Evolutionary conservation across 768 basidiomycete genomes (phyloP), one percentile per base, ranked within the genome.

Genomic region (Pulveroboletus ravenelii): DNA sequence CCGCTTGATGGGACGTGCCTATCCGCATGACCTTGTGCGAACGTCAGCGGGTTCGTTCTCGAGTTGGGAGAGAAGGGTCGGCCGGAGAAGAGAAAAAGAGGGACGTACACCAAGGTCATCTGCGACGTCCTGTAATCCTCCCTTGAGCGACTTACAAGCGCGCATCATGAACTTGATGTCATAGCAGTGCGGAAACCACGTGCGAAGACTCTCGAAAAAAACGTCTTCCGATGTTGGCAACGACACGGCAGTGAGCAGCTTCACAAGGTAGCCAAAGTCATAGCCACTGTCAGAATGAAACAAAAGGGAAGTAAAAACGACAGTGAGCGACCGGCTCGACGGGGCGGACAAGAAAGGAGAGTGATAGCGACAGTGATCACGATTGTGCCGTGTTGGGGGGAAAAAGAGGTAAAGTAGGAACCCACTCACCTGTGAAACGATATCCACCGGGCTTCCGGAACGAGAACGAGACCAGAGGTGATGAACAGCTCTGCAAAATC

Each of bases 121-220:
- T 37, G 95, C 94, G 27, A 98, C 88, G 55, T 98, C 92, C 67
- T 97, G 94, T 47, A 99, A 71, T 8, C 94, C 94, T 63, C 93
- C 90, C 56, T 89, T 77, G 47, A 87, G 78, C 35, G 75, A 78
- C 68, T 93, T 93, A 51, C 83, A 87, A 54, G 79, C 81, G 59
- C 91, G 84, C 84, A 95, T 93, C 70, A 99, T 81, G 70, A 87
- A 93, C 70, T 97, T 99, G 77, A 98, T 93, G 70, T 99, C 96
- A 69, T 96, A 98, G 40, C 96, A 85, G 39, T 83, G 85, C 0
- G 95, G 95, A 70, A 99, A 98, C 95, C 96, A 98, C 56, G 81
- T 85, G 52, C 74, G 78, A 29, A 98, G 77, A 41, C 87, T 80
- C 41, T 89, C 82, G 66, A 97, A 96, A 73, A 98, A 98, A 6